These are phyloP conservation scores for Ceratocystiopsis brevicomis DNA, from an alignment of 2,329 filamentous ascomycete genomes.

Conservation along the genomic window DNA sequence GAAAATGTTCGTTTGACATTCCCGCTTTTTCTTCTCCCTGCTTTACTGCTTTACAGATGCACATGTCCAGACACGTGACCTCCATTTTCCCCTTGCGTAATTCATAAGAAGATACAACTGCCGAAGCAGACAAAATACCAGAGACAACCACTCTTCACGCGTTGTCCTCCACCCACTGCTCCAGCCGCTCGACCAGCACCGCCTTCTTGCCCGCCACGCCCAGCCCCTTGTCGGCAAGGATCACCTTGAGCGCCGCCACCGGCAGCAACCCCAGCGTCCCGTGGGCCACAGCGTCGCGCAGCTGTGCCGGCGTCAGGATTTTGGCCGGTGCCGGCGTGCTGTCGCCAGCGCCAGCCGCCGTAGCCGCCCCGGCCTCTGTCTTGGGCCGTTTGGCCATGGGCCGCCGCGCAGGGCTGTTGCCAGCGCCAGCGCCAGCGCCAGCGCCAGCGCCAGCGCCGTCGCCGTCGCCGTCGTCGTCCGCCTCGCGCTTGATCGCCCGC, in stretches of 20 bases:
- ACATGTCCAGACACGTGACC: no score
- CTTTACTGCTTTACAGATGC: no score
- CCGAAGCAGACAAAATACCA: no score
- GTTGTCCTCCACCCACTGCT: conserved; percentile 31
- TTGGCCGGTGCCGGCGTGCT: no score
- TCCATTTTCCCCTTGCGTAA: no score
- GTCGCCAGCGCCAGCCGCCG: conserved; percentile 17
- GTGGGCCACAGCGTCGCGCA: conserved; percentile 27
- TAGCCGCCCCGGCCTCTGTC: no score
- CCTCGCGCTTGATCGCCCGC: conserved; percentile 32
- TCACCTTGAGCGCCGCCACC: conserved; percentile 31
- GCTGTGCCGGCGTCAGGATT: conserved; percentile 20
- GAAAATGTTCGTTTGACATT: no score
- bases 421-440: conserved; percentile 12
- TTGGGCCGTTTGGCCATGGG: conserved; percentile 32
- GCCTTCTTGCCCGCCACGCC: conserved; percentile 32
- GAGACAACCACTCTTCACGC: no score
- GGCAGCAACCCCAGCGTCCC: conserved; percentile 34
- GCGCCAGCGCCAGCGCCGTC: conserved; percentile 15
- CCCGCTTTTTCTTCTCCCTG: no score
- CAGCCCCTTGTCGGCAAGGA: conserved; percentile 28
- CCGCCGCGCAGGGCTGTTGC: no score
- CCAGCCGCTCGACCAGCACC: conserved; percentile 34
- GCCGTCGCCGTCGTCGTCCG: conserved; percentile 24
- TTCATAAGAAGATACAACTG: no score